Evolutionary conservation across 169 alveolate species (phyloP).

Genomic region (Plasmodium falciparum): DNA sequence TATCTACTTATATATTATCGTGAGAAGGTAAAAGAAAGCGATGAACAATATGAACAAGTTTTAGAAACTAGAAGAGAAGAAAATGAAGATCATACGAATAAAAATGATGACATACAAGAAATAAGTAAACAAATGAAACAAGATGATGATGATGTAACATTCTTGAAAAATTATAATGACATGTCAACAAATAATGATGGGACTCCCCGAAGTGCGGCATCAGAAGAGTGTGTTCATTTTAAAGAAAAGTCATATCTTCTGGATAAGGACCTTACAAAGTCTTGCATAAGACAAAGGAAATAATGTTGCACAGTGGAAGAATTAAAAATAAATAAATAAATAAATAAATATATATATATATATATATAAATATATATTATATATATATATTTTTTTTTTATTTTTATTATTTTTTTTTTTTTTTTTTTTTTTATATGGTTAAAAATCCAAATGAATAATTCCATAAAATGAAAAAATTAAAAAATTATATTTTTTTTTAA

Average conservation of each 20-base stretch:
- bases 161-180: background rate
- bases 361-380: too few relatives aligned
- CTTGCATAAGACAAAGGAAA: conserved; percentile 31
- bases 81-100: background rate
- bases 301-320: background rate
- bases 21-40: conserved; percentile 48
- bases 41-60: conserved; percentile 46
- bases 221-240: conserved; percentile 15
- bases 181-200: background rate
- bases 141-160: background rate
- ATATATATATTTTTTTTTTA: too few relatives aligned
- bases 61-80: background rate
- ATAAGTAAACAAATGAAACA: background rate
- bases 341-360: too few relatives aligned
- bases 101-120: background rate
- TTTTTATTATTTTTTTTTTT: too few relatives aligned
- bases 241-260: conserved; percentile 19
- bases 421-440: too few relatives aligned
- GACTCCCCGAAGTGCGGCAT: conserved; percentile 2
- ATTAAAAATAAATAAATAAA: background rate
- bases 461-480: too few relatives aligned
- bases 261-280: background rate
- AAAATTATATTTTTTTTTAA: too few relatives aligned
- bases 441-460: too few relatives aligned
- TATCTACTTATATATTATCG: conserved; percentile 43